Evolutionary conservation across 805 yeast genomes (phyloP), one percentile per base, ranked within the genome.

Genomic region (Wickerhamiella qilinensis): DNA sequence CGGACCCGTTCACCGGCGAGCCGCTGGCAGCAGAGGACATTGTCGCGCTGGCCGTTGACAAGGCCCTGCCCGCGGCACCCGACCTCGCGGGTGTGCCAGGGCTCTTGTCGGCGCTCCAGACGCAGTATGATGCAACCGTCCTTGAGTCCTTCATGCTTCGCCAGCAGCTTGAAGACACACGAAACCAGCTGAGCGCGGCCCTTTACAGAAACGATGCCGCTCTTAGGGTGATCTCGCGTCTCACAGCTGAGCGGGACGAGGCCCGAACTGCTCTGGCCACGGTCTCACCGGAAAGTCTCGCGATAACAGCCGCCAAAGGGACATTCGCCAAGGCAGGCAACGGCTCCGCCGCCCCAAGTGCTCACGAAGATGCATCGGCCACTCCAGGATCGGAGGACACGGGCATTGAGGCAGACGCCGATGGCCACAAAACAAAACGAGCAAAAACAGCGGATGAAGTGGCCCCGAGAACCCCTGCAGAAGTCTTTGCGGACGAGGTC

Each of bases 151-250:
- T 83, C 51, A 69, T 75, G 30, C 60, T 86, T 44, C 67, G 91
- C 43, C 79, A 81, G 53, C 84, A 79, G 47, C 63, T 85, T 29
- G 69, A 66, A 37, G 62, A 64, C 19, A 67, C 85, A 1, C 69
- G 78, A 42, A 73, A 79, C 47, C 88, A 84, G 49, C 61, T 86
- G 36, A 76, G 91, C 22, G 61, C 78, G 2, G 77, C 94, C 0
- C 59, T 85, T 30, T 86, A 84, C 50, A 78, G 77, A 51, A 81
- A 81, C 45, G 97, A 86, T 54, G 95, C 96, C 1, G 93, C 95
- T 2, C 75, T 80, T 3, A 63, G 86, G 40, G 94, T 86, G 1
- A 93, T 88, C 1, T 75, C 93, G 0, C 66, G 68, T 25, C 73
- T 83, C 1, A 62, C 77, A n/a, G 65, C 67, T 39, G 94, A 86